Percentiles rank a stretch among this genome's conserved stretches.
Evolutionary conservation across 2,329 filamentous ascomycete species (phyloP).

Genomic region (Fusarium vanettenii): DNA sequence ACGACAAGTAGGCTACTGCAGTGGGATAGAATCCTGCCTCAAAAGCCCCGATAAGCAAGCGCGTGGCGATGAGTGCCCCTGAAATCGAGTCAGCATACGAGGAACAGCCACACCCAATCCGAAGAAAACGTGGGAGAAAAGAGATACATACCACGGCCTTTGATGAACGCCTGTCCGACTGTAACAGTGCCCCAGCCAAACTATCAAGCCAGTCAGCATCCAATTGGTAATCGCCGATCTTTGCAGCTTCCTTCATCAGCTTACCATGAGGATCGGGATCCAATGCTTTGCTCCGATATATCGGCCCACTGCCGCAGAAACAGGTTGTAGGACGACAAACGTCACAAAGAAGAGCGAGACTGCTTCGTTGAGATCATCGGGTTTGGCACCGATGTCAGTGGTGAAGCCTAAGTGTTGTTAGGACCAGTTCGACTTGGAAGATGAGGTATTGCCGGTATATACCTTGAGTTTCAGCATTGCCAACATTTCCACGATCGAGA

Average conservation of each 20-base stretch:
- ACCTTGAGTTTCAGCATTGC: slow-evolving; percentile 55
- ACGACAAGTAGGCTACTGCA: slow-evolving; percentile 42
- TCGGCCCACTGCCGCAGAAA: slow-evolving; percentile 42
- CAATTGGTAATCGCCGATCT: background rate
- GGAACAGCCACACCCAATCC: background rate
- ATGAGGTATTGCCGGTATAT: background rate
- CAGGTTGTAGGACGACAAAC: slow-evolving; percentile 42
- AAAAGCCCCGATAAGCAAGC: slow-evolving; percentile 43
- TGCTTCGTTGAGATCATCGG: slow-evolving; percentile 43
- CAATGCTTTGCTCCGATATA: slow-evolving; percentile 42
- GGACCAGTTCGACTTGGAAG: background rate
- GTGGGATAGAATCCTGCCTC: slow-evolving; percentile 46
- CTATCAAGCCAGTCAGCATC: slow-evolving; percentile 26
- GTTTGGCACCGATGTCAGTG: slow-evolving; percentile 39
- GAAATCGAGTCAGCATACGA: slow-evolving; percentile 11
- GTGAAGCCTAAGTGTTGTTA: slow-evolving; percentile 36
- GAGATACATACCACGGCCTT: slow-evolving; percentile 35
- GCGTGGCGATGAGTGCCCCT: slow-evolving; percentile 41
- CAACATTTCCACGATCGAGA: slow-evolving; percentile 54
- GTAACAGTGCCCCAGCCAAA: slow-evolving; percentile 43
- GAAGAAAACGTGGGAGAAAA: background rate
- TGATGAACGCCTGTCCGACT: slow-evolving; percentile 42
- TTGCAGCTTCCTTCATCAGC: background rate
- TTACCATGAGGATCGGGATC: slow-evolving; percentile 44
- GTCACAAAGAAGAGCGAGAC: slow-evolving; percentile 45